Percentiles rank a stretch among this genome's conserved stretches.
Evolutionary conservation across 352 stramenopile genomes (phyloP).

Genomic region (Aphanomyces euteiches): DNA sequence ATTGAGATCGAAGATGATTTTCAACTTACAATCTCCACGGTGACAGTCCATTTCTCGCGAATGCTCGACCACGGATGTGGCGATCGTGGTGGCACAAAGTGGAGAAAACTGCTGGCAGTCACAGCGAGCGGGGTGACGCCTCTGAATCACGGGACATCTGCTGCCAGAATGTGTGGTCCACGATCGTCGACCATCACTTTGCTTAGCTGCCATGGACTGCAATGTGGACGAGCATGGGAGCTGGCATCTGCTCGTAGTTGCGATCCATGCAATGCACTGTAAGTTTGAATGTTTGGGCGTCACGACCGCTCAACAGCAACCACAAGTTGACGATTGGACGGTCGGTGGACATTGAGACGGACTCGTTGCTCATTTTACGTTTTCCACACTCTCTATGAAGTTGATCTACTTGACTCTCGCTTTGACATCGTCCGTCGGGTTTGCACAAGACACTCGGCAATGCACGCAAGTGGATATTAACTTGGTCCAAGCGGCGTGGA

Average conservation of each 20-base stretch:
- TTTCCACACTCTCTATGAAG: background rate
- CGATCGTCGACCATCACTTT: too few species aligned
- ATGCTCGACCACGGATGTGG: background rate
- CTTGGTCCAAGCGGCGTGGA: background rate
- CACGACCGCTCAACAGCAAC: background rate
- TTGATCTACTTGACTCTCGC: background rate
- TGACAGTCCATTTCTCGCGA: background rate
- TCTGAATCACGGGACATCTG: too few species aligned
- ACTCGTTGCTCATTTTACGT: background rate
- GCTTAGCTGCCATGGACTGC: background rate
- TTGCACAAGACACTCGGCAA: background rate
- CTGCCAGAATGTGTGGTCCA: too few species aligned
- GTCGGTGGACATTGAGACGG: too few species aligned
- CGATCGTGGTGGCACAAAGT: background rate
- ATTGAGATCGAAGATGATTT: too few species aligned
- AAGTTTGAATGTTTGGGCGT: too few species aligned
- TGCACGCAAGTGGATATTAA: background rate
- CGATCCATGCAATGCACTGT: too few species aligned
- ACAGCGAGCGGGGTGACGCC: too few species aligned
- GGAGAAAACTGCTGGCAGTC: too few species aligned
- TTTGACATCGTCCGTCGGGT: background rate
- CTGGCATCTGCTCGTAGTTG: too few species aligned
- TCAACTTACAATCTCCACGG: too few species aligned
- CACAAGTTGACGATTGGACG: background rate
- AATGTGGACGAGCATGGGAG: background rate